phyloP scores from a whole-genome alignment of 306 rosid genomes.

The Adenanthera pavonina region DNA sequence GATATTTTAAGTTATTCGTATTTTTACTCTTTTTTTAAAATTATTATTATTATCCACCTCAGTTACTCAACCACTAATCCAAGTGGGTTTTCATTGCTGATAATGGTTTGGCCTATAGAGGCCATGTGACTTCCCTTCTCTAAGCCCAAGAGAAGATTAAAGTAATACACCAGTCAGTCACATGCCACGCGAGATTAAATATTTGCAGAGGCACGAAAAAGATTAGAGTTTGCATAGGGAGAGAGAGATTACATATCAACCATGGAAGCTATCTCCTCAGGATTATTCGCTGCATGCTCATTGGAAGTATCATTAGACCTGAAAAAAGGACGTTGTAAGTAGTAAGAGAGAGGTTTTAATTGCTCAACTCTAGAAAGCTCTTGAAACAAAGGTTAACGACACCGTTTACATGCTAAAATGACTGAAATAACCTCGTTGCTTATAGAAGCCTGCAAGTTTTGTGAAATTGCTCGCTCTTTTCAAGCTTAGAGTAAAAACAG shows the following conservation, averaged over 20 bases:
- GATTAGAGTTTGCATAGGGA: not conserved
- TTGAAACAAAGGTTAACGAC: constrained; percentile 23
- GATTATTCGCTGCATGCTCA: constrained; percentile 83
- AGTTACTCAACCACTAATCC: constrained; percentile 18
- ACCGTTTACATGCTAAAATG: constrained; percentile 23
- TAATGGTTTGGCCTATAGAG: constrained; percentile 12
- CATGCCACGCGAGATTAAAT: constrained; percentile 32
- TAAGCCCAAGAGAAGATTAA: constrained; percentile 30
- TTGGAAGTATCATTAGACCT: constrained; percentile 56
- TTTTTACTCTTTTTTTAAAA: constrained; percentile 7
- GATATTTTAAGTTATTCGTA: constrained; percentile 7
- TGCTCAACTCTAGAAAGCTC: not conserved
- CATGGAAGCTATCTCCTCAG: constrained; percentile 84
- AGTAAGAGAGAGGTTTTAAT: not conserved
- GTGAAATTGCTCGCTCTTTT: not conserved
- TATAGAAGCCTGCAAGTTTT: not conserved
- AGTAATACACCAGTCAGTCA: constrained; percentile 39
- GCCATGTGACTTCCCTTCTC: constrained; percentile 41
- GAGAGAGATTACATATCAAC: constrained; percentile 71
- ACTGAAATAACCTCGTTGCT: constrained; percentile 19
- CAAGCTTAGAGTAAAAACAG: not conserved
- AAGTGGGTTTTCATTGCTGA: constrained; percentile 34
- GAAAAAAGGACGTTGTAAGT: constrained; percentile 16
- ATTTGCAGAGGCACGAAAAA: constrained; percentile 20
- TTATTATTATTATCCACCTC: not conserved